Conservation (phyloP, 768 basidiomycete species). For the Boletales sp. region DNA sequence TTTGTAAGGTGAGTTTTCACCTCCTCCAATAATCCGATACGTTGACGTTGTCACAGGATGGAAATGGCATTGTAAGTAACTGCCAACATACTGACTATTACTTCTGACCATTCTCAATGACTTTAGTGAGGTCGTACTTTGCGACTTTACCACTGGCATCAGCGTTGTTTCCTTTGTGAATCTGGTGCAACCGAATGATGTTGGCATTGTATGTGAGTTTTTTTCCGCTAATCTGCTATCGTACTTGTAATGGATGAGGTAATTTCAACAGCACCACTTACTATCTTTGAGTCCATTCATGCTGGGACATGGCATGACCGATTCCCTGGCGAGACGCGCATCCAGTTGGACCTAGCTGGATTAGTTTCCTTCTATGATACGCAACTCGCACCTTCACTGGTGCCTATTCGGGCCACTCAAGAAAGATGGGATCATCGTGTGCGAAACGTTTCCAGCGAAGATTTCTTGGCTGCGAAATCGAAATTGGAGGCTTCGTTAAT, state of each 20-base stretch:
- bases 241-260: neutral
- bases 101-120: neutral
- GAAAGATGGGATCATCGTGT: slow-evolving; percentile 33
- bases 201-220: neutral
- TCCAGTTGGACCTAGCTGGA: slow-evolving; percentile 31
- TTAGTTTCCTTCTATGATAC: slow-evolving; percentile 38
- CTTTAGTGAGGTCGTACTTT: neutral
- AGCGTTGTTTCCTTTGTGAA: neutral
- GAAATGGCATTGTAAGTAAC: slow-evolving; percentile 31
- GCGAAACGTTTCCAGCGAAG: slow-evolving; percentile 21
- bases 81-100: neutral
- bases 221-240: neutral
- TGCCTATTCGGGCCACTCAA: slow-evolving; percentile 19
- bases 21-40: neutral
- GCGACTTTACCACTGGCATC: neutral
- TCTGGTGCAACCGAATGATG: neutral
- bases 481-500: slow-evolving; percentile 4
- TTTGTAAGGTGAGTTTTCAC: slow-evolving; percentile 36
- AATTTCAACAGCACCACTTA: neutral
- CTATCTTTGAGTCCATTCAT: slow-evolving; percentile 5
- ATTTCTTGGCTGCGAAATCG: slow-evolving; percentile 11
- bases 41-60: slow-evolving; percentile 15
- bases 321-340: slow-evolving; percentile 35
- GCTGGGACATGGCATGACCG: slow-evolving; percentile 32
- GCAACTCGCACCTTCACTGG: slow-evolving; percentile 28